phyloP scores from a whole-genome alignment of 2,329 filamentous ascomycete genomes.

The Coniella vitis region DNA sequence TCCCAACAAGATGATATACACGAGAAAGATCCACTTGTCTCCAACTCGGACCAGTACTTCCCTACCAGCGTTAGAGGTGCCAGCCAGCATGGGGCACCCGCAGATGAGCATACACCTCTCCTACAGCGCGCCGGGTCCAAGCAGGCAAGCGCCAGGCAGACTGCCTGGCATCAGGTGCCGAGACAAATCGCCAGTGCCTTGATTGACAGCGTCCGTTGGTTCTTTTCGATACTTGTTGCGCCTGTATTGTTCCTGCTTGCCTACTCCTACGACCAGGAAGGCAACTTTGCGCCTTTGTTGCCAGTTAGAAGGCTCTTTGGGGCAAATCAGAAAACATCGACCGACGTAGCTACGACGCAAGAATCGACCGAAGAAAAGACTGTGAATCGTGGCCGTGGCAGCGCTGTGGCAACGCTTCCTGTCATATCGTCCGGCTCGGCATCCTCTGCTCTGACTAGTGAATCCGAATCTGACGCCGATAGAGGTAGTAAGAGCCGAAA shows the following conservation, averaged over 20 bases:
- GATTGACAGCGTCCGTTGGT: constrained; percentile 68
- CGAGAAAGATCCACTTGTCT: constrained; percentile 28
- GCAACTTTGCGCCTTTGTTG: constrained; percentile 69
- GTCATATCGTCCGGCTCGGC: constrained; percentile 40
- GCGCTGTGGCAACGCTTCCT: constrained; percentile 18
- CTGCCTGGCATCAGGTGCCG: constrained; percentile 52
- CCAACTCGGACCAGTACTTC: constrained; percentile 30
- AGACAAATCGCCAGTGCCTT: constrained; percentile 65
- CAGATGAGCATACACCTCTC: constrained; percentile 65
- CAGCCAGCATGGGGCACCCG: constrained; percentile 19
- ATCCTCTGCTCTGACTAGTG: constrained; percentile 63
- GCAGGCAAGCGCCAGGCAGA: constrained; percentile 30
- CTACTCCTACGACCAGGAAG: constrained; percentile 75
- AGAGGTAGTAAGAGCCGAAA: constrained; percentile 23
- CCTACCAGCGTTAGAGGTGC: constrained; percentile 21
- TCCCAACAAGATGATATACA: constrained; percentile 22
- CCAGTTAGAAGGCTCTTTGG: constrained; percentile 63
- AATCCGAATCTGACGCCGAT: constrained; percentile 57
- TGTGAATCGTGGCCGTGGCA: constrained; percentile 18
- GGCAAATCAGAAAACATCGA: constrained; percentile 31
- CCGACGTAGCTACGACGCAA: constrained; percentile 43
- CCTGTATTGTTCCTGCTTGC: constrained; percentile 78
- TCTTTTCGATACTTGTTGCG: constrained; percentile 70
- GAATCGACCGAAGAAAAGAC: constrained; percentile 26
- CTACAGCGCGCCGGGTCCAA: constrained; percentile 34